Percentiles rank a stretch among this genome's conserved stretches.
phyloP scores from a whole-genome alignment of 495 filamentous ascomycete genomes.

The Penicillium pancosmium region DNA sequence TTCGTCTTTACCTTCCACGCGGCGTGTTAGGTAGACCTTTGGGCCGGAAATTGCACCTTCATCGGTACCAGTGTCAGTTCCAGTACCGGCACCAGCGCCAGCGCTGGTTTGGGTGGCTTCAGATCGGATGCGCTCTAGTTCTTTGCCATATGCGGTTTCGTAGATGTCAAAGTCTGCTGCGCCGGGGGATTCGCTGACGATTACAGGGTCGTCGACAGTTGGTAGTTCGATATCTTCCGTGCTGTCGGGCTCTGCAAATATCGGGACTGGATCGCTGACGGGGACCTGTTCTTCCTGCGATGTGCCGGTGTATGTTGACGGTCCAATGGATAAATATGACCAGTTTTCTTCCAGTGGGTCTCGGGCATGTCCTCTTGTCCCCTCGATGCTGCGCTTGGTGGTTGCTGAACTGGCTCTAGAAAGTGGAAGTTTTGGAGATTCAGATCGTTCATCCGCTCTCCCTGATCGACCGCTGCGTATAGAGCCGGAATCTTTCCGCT shows the following conservation, averaged over 20 bases:
- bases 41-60: constrained; percentile 22
- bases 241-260: constrained; percentile 32
- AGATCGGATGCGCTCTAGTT: constrained; percentile 71
- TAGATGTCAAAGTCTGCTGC: constrained; percentile 84
- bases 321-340: constrained; percentile 74
- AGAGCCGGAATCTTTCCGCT: constrained; percentile 35
- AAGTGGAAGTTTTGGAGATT: constrained; percentile 27
- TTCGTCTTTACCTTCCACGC: constrained; percentile 57
- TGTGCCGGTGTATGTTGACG: constrained; percentile 48
- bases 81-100: background rate
- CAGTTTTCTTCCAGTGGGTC: constrained; percentile 63
- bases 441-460: constrained; percentile 31
- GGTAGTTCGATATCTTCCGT: constrained; percentile 21
- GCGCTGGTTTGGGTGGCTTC: constrained; percentile 32
- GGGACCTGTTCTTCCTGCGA: constrained; percentile 19
- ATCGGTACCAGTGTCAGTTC: background rate
- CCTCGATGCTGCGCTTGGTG: constrained; percentile 46
- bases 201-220: constrained; percentile 15
- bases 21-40: constrained; percentile 60
- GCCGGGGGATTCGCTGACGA: constrained; percentile 81
- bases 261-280: constrained; percentile 16
- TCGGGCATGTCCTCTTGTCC: constrained; percentile 65
- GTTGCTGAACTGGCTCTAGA: constrained; percentile 43
- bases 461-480: constrained; percentile 29
- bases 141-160: constrained; percentile 79